A percentile compares a stretch with the other conserved stretches of the same genome.
Evolutionary conservation across 2,329 filamentous ascomycete species (phyloP).

Genomic region (Beauveria sp.): DNA sequence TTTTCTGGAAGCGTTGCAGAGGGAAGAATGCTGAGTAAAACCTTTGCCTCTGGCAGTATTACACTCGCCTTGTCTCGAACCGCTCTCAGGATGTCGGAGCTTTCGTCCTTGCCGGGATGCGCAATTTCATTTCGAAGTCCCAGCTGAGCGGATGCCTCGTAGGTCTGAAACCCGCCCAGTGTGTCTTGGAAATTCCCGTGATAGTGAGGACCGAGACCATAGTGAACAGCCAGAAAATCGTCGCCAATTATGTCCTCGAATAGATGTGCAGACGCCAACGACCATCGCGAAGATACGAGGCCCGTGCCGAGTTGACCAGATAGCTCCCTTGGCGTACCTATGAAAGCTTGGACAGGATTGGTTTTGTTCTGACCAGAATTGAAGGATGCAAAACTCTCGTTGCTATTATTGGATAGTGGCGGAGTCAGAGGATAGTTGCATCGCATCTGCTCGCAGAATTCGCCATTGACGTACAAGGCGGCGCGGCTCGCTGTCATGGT

Average conservation of each 20-base stretch:
- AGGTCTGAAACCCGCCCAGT: conserved; percentile 91
- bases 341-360: conserved; percentile 77
- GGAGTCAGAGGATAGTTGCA: conserved; percentile 79
- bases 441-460: conserved; percentile 87
- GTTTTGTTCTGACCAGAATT: conserved; percentile 48
- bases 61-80: conserved; percentile 78
- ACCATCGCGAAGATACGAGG: conserved; percentile 73
- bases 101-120: conserved; percentile 81
- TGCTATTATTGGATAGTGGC: conserved; percentile 51
- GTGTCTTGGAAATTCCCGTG: conserved; percentile 96
- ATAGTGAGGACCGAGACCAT: conserved; percentile 82
- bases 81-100: conserved; percentile 82
- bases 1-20: conserved; percentile 74
- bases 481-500: conserved; percentile 72
- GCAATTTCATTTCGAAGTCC: conserved; percentile 87
- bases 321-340: conserved; percentile 86
- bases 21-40: conserved; percentile 78
- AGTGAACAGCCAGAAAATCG: conserved; percentile 85
- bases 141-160: conserved; percentile 82
- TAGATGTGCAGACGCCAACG: conserved; percentile 79
- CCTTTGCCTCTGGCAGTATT: conserved; percentile 71
- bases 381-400: conserved; percentile 64
- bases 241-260: conserved; percentile 85
- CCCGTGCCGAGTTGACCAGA: conserved; percentile 68
- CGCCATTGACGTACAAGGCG: conserved; percentile 82